Base-by-base conservation (phyloP, 129 eudicot species). In the Flaveria sonorensis region DNA sequence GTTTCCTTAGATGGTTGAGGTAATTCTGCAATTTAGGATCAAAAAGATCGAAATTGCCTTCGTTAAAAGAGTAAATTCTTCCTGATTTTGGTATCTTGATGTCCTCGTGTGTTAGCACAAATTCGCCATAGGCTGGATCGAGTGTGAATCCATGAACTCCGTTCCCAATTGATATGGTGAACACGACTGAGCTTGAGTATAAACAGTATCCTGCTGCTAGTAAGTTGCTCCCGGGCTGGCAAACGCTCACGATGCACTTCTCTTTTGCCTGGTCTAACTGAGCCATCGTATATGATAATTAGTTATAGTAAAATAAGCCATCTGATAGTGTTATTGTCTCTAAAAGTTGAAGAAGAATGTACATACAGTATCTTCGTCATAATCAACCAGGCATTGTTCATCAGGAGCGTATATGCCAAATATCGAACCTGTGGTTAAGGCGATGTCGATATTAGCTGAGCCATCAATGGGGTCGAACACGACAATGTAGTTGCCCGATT, bases 401-500 rank as follows among this genome's bases (percentile, higher is more conserved):
- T 94, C 92, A 1, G 97, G 97, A 40, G 90, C 92, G 39, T 91
- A 91, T 7, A 94, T 94, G 48, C 97, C 97, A 69, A 94, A 94
- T 64, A 91, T 94, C 10, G 98, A 94, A 32, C 98, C 98, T 0
- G 98, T 91, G 62, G 96, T 89, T 48, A 91, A 81, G 75, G 92
- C 87, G 26, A 87, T 88, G 83, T 94, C 98, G 23, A 94, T 94
- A 76, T 94, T 94, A 71, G 97, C 90, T 3, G 97, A 94, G 60
- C 98, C 98, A 71, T 94, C 98, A 71, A 94, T 87, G 2, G 97
- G 98, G 70, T 94, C 97, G 68, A 94, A 94, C 52, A 94, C 96
- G 0, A 91, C 97, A 86, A 91, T 89, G 83, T 94, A 94, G 78
- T 94, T 94, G 45, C 98, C 98, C 1, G 97, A 94, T 74, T 83